Conservation (phyloP, 305 asterid species). For the Fraxinus ornus region DNA sequence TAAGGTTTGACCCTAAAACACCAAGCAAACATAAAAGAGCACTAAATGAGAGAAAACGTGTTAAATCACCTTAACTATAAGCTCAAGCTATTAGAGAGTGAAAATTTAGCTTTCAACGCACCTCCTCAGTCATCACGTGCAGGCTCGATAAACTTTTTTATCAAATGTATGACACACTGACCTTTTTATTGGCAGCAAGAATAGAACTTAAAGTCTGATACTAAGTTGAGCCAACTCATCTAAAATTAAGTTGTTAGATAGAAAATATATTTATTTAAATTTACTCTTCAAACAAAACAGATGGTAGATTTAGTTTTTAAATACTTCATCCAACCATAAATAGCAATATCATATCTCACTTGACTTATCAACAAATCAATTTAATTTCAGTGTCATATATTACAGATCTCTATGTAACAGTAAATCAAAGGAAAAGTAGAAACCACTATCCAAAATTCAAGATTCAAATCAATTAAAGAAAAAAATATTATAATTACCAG, state of each 20-base stretch:
- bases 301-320: slow-evolving; percentile 42
- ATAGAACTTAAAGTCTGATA: neutral
- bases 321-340: slow-evolving; percentile 19
- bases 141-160: neutral
- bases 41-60: slow-evolving; percentile 16
- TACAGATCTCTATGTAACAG: neutral
- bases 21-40: slow-evolving; percentile 31
- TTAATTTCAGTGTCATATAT: neutral
- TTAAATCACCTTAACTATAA: neutral
- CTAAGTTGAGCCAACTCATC: neutral
- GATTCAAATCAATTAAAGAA: neutral
- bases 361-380: neutral
- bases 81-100: neutral
- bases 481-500: slow-evolving; percentile 40
- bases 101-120: neutral
- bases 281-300: slow-evolving; percentile 20
- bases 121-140: neutral
- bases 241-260: neutral
- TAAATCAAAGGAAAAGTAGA: neutral
- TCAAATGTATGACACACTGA: neutral
- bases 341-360: slow-evolving; percentile 15
- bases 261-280: neutral
- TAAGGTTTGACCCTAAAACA: slow-evolving; percentile 36
- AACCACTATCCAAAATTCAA: neutral
- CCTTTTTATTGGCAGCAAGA: neutral